phyloP scores from a whole-genome alignment of 345 rosid genomes.

The Populus simonii region DNA sequence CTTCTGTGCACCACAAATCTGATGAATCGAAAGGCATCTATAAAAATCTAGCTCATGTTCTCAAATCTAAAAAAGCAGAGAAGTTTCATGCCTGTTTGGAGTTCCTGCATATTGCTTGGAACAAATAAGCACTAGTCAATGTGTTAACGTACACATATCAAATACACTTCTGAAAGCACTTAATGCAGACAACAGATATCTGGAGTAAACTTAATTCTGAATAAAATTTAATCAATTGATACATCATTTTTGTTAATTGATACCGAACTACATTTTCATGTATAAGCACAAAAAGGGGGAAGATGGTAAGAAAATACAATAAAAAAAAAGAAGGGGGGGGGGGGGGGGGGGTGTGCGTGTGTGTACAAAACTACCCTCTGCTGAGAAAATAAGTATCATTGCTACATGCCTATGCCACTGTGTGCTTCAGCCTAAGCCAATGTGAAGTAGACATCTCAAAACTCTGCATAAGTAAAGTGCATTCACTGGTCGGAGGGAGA shows the following conservation, averaged over 20 bases:
- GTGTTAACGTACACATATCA: neutral
- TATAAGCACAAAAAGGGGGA: neutral
- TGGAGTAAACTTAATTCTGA: neutral
- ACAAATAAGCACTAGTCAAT: neutral
- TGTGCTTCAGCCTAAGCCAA: constrained; percentile 20
- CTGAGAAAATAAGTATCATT: constrained; percentile 15
- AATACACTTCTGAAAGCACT: neutral
- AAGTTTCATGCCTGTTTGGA: neutral
- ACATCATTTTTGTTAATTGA: constrained; percentile 7
- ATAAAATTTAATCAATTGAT: constrained; percentile 10
- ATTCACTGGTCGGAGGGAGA: constrained; percentile 52
- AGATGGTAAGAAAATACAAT: neutral
- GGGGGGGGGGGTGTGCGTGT: neutral
- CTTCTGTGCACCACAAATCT: neutral
- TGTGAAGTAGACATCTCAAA: constrained; percentile 10
- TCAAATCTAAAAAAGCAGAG: neutral
- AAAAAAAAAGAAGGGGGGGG: neutral
- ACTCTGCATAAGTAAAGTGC: constrained; percentile 3
- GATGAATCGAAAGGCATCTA: neutral
- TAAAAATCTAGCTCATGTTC: neutral
- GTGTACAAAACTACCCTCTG: constrained; percentile 6
- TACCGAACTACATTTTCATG: constrained; percentile 10
- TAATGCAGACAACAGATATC: neutral
- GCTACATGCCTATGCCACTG: constrained; percentile 20
- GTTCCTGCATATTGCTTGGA: neutral